These are phyloP conservation scores for Tarenaya hassleriana DNA, from an alignment of 345 rosid genomes.

Conservation along the genomic window DNA sequence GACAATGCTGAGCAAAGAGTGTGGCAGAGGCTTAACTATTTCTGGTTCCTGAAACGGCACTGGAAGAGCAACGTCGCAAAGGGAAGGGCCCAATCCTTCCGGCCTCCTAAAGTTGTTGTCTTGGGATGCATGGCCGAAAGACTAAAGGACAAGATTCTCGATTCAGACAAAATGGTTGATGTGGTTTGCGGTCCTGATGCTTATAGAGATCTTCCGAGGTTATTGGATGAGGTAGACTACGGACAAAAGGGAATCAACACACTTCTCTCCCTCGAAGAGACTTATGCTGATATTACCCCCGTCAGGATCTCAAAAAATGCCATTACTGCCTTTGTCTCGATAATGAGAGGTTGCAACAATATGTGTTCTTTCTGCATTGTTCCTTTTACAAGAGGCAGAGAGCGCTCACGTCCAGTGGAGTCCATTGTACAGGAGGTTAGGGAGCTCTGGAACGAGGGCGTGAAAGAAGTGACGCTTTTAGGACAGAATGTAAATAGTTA, in stretches of 20 bases:
- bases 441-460: slow-evolving; percentile 77
- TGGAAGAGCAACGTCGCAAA: slow-evolving; percentile 72
- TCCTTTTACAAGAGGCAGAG: slow-evolving; percentile 93
- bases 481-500: slow-evolving; percentile 97
- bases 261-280: slow-evolving; percentile 91
- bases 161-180: slow-evolving; percentile 95
- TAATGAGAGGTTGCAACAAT: slow-evolving; percentile 96
- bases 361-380: slow-evolving; percentile 97
- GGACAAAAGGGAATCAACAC: slow-evolving; percentile 95
- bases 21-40: slow-evolving; percentile 95
- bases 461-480: slow-evolving; percentile 86
- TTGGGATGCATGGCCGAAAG: slow-evolving; percentile 99
- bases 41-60: slow-evolving; percentile 85
- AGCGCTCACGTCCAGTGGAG: slow-evolving; percentile 81
- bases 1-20: slow-evolving; percentile 93
- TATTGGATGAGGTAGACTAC: slow-evolving; percentile 76
- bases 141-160: slow-evolving; percentile 80
- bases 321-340: slow-evolving; percentile 75
- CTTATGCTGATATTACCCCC: slow-evolving; percentile 81
- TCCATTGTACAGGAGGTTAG: slow-evolving; percentile 81
- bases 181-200: slow-evolving; percentile 98
- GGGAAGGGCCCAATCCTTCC: slow-evolving; percentile 61
- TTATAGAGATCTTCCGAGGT: slow-evolving; percentile 77
- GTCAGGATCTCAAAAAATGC: slow-evolving; percentile 64
- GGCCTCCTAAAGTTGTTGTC: slow-evolving; percentile 86